These are phyloP conservation scores for Mucor irregularis DNA, from an alignment of 371 early-diverging fungal species.

Conservation along the genomic window DNA sequence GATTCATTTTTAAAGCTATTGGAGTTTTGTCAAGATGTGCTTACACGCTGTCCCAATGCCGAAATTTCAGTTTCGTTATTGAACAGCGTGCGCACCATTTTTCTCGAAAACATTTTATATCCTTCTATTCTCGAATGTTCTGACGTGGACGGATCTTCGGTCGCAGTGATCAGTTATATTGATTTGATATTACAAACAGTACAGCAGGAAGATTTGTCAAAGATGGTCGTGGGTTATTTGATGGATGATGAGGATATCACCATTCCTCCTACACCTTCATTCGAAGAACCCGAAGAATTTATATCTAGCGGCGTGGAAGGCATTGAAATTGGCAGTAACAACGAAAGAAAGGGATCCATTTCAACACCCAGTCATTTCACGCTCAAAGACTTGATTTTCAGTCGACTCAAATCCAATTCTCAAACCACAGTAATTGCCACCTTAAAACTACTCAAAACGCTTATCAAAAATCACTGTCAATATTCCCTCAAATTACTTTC, in stretches of 20 bases:
- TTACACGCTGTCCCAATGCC: conserved; percentile 77
- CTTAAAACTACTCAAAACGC: conserved; percentile 74
- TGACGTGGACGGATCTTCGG: conserved; percentile 90
- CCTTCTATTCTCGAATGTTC: conserved; percentile 86
- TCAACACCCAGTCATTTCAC: conserved; percentile 52
- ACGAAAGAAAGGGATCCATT: neutral
- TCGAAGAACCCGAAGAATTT: neutral
- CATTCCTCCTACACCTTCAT: neutral
- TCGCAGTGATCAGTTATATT: conserved; percentile 87
- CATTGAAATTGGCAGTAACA: neutral
- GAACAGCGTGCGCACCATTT: conserved; percentile 68
- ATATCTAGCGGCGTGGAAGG: neutral
- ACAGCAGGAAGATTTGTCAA: conserved; percentile 74
- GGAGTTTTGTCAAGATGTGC: conserved; percentile 84
- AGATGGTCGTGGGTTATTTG: conserved; percentile 73
- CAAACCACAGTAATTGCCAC: conserved; percentile 81
- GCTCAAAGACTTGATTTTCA: conserved; percentile 76
- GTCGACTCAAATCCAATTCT: conserved; percentile 71
- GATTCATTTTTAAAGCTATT: conserved; percentile 78
- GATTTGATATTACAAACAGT: conserved; percentile 77
- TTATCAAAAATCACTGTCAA: conserved; percentile 77
- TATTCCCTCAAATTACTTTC: conserved; percentile 72
- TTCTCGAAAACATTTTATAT: conserved; percentile 85
- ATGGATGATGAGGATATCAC: conserved; percentile 61
- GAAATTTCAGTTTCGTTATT: conserved; percentile 67